These are phyloP conservation scores for Biscogniauxia marginata DNA, from an alignment of 2,329 filamentous ascomycete species.

Conservation along the genomic window DNA sequence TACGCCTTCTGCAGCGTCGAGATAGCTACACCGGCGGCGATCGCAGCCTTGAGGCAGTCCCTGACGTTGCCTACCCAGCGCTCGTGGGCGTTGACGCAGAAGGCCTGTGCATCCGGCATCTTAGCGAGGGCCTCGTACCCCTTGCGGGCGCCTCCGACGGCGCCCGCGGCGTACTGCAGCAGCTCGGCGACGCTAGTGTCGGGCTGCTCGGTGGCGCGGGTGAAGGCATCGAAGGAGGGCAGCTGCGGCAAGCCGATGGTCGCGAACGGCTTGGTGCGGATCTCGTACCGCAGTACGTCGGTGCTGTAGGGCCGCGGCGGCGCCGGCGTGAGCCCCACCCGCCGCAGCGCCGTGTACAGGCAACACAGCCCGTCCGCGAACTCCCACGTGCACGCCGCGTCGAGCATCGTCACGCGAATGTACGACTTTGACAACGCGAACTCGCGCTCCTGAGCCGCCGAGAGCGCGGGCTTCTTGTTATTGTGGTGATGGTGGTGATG, in stretches of 20 bases:
- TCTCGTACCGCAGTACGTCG: constrained; percentile 69
- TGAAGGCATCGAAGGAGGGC: constrained; percentile 63
- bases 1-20: constrained; percentile 56
- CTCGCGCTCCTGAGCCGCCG: constrained; percentile 39
- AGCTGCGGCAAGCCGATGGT: constrained; percentile 66
- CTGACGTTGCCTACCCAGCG: constrained; percentile 62
- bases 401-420: constrained; percentile 60
- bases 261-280: constrained; percentile 84
- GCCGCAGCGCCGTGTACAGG: constrained; percentile 65
- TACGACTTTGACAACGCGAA: constrained; percentile 51
- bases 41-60: constrained; percentile 66
- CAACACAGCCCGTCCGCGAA: constrained; percentile 54
- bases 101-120: constrained; percentile 51
- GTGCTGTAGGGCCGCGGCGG: constrained; percentile 64
- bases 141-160: constrained; percentile 49
- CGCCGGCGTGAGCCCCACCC: constrained; percentile 52
- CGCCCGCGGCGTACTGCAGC: constrained; percentile 45
- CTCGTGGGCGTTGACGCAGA: constrained; percentile 55
- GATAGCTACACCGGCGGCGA: constrained; percentile 66
- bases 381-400: constrained; percentile 62
- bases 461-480: constrained; percentile 20
- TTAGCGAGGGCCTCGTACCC: constrained; percentile 57
- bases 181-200: constrained; percentile 40
- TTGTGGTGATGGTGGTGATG: constrained; percentile 3
- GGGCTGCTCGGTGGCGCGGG: constrained; percentile 39